Evolutionary conservation across 2,329 filamentous ascomycete genomes (phyloP), one percentile per base, ranked within the genome.

Genomic region (Exophiala oligosperma): DNA sequence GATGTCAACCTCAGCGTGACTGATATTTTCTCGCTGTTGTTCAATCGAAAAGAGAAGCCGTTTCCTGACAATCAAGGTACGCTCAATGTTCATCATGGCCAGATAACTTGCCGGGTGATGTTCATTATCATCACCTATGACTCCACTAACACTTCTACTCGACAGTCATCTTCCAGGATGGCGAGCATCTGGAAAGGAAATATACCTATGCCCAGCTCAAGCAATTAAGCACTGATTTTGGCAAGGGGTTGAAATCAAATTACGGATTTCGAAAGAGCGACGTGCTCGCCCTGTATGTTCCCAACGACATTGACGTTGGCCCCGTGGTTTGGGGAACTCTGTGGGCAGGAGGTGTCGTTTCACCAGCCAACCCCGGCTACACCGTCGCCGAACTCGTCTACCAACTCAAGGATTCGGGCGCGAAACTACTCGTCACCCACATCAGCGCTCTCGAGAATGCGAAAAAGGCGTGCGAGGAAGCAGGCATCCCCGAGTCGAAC

Each of bases 321-420:
- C 79, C 87, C 2, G 74, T 92, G 48, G 90, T 85, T 72, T 91
- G 90, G 79, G 92, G 92, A 28, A 81, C 85, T 8, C 84, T 89
- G 64, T 97, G 91, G 89, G 89, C 91, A 0, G 92, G 92, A 47
- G 92, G 90, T 29, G 78, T 91, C 52, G 76, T 91, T 9, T 91
- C 88, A n/a, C 91, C 92, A 0, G 92, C 91, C 2, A 97, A 97
- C 70, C 92, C 92, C 21, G 85, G 86, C 3, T 96, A 96, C 74
- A 96, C 90, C 0, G 84, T 83, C 11, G 85, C 91, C 8, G 93
- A 97, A 74, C 81, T 97, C 35, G 86, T 88, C 3, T 92, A 90
- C 68, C 92, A 97, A 75, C 81, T 97, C 60, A 85, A 85, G 67
- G 90, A 95, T 72, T 88, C 88, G 0, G 82, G 84, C 0, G 90